These are phyloP conservation scores for Neonectria magnoliae DNA, from an alignment of 2,329 filamentous ascomycete species.

Conservation along the genomic window DNA sequence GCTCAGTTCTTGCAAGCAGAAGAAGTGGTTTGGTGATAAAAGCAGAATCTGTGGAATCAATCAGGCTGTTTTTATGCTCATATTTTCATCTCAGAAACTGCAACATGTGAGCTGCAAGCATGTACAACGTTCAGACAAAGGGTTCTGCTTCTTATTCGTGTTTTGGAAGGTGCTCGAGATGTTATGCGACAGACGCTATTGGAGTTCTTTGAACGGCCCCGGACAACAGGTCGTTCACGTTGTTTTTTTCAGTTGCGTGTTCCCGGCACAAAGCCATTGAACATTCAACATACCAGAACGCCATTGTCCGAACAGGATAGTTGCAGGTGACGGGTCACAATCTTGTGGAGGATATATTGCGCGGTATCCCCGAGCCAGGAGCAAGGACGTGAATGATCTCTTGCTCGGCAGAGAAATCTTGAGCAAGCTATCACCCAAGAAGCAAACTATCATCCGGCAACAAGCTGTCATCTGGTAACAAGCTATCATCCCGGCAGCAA, in stretches of 20 bases:
- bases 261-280: not conserved
- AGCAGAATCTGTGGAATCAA: not conserved
- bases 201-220: conserved; percentile 12
- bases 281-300: not conserved
- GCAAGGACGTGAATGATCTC: not conserved
- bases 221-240: conserved; percentile 11
- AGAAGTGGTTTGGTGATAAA: not conserved
- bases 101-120: not conserved
- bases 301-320: not conserved
- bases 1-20: not conserved
- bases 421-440: too few relatives aligned
- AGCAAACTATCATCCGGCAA: too few relatives aligned
- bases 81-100: not conserved
- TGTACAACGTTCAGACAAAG: conserved; percentile 3
- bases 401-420: not conserved
- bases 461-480: too few relatives aligned
- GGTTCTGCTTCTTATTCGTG: not conserved
- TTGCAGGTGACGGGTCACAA: not conserved
- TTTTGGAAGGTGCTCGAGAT: not conserved
- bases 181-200: not conserved
- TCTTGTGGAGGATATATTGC: not conserved
- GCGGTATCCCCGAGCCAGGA: not conserved
- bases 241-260: conserved; percentile 27
- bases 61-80: not conserved
- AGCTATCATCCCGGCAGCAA: not conserved